Evolutionary conservation across 805 yeast genomes (phyloP).

Genomic region (Candida awuae): DNA sequence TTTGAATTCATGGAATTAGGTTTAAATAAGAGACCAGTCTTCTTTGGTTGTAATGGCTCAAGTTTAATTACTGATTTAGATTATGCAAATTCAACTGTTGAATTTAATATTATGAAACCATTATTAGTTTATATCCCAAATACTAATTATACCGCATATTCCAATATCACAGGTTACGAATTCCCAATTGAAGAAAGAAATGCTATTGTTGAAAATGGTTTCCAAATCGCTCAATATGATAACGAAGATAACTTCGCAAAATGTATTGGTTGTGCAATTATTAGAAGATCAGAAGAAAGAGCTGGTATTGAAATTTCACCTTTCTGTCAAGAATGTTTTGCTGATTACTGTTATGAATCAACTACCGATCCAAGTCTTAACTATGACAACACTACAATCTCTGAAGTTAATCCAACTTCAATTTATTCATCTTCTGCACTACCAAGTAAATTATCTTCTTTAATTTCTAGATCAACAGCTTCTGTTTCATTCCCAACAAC

Average conservation of each 20-base stretch:
- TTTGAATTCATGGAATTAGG: slow-evolving; percentile 50
- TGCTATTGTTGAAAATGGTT: slow-evolving; percentile 62
- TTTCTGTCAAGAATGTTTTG: slow-evolving; percentile 63
- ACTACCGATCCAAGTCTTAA: not conserved
- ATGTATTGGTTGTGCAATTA: slow-evolving; percentile 76
- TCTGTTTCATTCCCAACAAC: slow-evolving; percentile 7
- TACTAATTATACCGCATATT: slow-evolving; percentile 44
- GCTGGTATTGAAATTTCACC: slow-evolving; percentile 36
- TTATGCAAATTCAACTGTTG: slow-evolving; percentile 13
- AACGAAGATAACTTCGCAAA: slow-evolving; percentile 54
- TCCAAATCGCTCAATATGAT: slow-evolving; percentile 53
- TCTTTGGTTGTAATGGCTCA: slow-evolving; percentile 71
- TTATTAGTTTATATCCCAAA: slow-evolving; percentile 70
- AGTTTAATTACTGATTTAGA: slow-evolving; percentile 36
- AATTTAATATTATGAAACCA: slow-evolving; percentile 44
- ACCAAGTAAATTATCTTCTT: slow-evolving; percentile 11
- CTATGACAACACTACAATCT: slow-evolving; percentile 1
- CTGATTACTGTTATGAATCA: slow-evolving; percentile 48
- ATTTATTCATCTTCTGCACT: slow-evolving; percentile 12
- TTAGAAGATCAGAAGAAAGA: slow-evolving; percentile 69
- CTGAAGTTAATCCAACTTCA: slow-evolving; percentile 13
- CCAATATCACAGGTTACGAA: slow-evolving; percentile 58
- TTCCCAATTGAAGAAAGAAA: slow-evolving; percentile 50
- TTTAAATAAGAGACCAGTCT: slow-evolving; percentile 56
- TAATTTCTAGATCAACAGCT: slow-evolving; percentile 6